Conservation (phyloP, 495 filamentous ascomycete species). For the Immersiella caudata region DNA sequence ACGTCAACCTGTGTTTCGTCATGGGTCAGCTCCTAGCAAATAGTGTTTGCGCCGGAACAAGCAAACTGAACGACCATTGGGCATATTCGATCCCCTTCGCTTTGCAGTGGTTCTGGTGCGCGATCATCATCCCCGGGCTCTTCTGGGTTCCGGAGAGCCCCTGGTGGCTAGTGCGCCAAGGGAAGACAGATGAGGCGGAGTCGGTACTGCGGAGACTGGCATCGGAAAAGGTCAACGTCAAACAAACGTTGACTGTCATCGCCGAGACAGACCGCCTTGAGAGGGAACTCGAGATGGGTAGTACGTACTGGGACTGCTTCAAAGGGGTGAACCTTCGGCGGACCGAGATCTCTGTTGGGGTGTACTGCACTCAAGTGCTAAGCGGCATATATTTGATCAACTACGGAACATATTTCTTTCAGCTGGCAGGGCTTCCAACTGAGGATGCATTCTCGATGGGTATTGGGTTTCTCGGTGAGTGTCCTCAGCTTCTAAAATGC, state of each 20-base stretch:
- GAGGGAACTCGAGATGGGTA: conserved; percentile 58
- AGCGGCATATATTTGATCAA: conserved; percentile 57
- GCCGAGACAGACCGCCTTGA: conserved; percentile 65
- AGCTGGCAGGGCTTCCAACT: conserved; percentile 58
- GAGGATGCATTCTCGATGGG: conserved; percentile 55
- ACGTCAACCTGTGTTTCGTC: conserved; percentile 69
- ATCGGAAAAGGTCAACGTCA: conserved; percentile 42
- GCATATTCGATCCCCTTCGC: conserved; percentile 63
- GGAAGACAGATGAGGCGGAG: conserved; percentile 52
- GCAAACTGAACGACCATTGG: conserved; percentile 46
- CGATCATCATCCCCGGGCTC: conserved; percentile 58
- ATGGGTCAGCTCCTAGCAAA: conserved; percentile 64
- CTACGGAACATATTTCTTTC: conserved; percentile 67
- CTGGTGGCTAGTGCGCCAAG: conserved; percentile 65
- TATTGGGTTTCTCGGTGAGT: conserved; percentile 50
- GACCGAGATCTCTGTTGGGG: conserved; percentile 58
- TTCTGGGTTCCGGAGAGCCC: conserved; percentile 64
- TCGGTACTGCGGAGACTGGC: conserved; percentile 48
- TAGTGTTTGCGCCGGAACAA: conserved; percentile 55
- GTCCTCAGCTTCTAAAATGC: neutral
- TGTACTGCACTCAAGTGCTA: conserved; percentile 55
- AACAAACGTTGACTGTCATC: conserved; percentile 58
- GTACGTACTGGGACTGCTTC: conserved; percentile 59
- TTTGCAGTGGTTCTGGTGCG: conserved; percentile 68
- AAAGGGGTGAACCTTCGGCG: conserved; percentile 56